A percentile compares a stretch with the other conserved stretches of the same genome.
Evolutionary conservation across 2,329 filamentous ascomycete species (phyloP).

Genomic region (Exserohilum rostratum): DNA sequence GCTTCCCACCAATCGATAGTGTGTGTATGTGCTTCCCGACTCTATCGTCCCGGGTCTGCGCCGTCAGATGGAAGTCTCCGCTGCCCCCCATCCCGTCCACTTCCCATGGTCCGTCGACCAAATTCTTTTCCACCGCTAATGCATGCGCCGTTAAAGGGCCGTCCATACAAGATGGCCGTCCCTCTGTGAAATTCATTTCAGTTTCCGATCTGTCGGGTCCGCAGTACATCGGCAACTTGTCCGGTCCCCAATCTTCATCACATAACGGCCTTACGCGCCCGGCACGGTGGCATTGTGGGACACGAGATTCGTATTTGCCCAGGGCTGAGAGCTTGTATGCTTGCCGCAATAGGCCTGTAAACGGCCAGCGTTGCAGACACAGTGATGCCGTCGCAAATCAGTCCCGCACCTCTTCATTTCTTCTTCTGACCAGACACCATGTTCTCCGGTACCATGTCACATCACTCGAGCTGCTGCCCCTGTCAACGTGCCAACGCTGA

Average conservation of each 20-base stretch:
- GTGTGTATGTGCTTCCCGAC: background rate
- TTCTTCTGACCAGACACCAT: background rate
- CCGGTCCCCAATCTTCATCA: background rate
- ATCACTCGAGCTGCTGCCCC: background rate
- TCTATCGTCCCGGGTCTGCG: conserved; percentile 3
- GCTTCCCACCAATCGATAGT: conserved; percentile 2
- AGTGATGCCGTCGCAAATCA: background rate
- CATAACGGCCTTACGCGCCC: background rate
- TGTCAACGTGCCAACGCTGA: conserved; percentile 1
- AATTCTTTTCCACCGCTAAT: background rate
- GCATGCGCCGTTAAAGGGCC: conserved; percentile 5
- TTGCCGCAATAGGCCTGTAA: background rate
- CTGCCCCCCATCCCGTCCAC: conserved; percentile 3
- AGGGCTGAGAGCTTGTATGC: conserved; percentile 3
- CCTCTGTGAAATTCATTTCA: background rate
- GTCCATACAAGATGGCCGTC: background rate
- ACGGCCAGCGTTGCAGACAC: background rate
- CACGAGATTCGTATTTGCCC: background rate
- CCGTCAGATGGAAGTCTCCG: conserved; percentile 6
- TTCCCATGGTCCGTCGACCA: conserved; percentile 7
- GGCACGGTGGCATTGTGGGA: conserved; percentile 9
- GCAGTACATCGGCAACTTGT: background rate
- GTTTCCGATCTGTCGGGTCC: conserved; percentile 6
- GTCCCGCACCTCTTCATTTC: background rate
- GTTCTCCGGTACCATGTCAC: background rate